A percentile compares a stretch with the other conserved stretches of the same genome.
Conservation (phyloP, 129 eudicot species). For the Artemisia tridentata region DNA sequence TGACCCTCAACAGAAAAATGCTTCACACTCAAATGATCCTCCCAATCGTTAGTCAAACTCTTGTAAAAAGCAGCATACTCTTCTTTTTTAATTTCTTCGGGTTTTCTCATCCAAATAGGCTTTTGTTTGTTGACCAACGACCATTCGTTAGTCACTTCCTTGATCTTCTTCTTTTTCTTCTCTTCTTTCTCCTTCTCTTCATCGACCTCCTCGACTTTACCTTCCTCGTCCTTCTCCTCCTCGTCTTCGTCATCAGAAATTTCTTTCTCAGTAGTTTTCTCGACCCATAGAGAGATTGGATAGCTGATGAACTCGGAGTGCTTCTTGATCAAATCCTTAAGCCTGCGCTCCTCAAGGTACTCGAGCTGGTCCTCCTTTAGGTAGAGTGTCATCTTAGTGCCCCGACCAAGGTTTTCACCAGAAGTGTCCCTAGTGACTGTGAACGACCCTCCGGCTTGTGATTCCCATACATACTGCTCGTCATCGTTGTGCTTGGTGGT, state of each 20-base stretch:
- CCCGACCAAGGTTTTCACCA: conserved; percentile 45
- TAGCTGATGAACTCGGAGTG: conserved; percentile 46
- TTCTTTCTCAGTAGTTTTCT: conserved; percentile 45
- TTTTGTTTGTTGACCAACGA: conserved; percentile 44
- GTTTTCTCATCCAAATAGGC: conserved; percentile 58
- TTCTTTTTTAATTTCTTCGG: conserved; percentile 48
- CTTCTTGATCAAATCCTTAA: conserved; percentile 54
- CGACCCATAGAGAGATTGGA: conserved; percentile 10
- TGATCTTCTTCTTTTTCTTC: conserved; percentile 47
- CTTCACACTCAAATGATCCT: conserved; percentile 47
- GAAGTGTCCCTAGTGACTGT: conserved; percentile 42
- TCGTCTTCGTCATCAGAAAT: conserved; percentile 57
- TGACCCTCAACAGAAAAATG: conserved; percentile 57
- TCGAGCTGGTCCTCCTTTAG: conserved; percentile 53
- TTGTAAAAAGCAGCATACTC: conserved; percentile 57
- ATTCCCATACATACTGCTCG: conserved; percentile 46
- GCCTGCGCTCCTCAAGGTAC: conserved; percentile 55
- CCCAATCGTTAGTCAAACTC: conserved; percentile 55
- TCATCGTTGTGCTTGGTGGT: conserved; percentile 51
- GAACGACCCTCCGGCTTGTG: conserved; percentile 44
- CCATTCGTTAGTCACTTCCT: conserved; percentile 56
- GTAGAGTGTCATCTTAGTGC: conserved; percentile 41
- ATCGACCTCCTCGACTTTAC: conserved; percentile 45
- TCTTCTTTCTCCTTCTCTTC: conserved; percentile 48
- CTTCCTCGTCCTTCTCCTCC: conserved; percentile 47